A percentile compares a stretch with the other conserved stretches of the same genome.
phyloP scores from a whole-genome alignment of 2,329 filamentous ascomycete genomes.

The Claviceps sp. region DNA sequence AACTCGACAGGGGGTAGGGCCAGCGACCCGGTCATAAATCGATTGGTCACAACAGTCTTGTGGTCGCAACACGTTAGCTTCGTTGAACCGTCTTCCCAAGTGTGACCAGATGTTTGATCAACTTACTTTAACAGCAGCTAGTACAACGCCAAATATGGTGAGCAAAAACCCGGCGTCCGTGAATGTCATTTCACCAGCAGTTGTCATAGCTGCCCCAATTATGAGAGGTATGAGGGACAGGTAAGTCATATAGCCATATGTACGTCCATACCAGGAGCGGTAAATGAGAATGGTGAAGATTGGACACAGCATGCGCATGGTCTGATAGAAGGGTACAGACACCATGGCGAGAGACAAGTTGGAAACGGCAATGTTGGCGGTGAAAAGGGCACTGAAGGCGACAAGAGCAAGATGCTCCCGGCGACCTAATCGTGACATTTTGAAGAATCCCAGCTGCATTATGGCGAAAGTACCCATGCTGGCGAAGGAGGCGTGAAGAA shows the following conservation, averaged over 20 bases:
- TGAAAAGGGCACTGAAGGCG: slow-evolving; percentile 47
- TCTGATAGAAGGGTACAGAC: slow-evolving; percentile 54
- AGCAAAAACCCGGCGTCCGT: slow-evolving; percentile 42
- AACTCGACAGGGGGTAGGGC: slow-evolving; percentile 45
- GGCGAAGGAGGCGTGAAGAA: slow-evolving; percentile 43
- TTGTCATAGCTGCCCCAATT: slow-evolving; percentile 44
- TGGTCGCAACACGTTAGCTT: background rate
- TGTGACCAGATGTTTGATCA: background rate
- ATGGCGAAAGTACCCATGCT: slow-evolving; percentile 41
- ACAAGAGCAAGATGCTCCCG: slow-evolving; percentile 42
- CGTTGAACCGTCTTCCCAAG: background rate
- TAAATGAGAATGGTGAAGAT: slow-evolving; percentile 50
- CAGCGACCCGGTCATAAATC: slow-evolving; percentile 48
- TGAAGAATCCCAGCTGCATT: slow-evolving; percentile 37
- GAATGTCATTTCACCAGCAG: slow-evolving; percentile 49
- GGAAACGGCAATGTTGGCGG: slow-evolving; percentile 50
- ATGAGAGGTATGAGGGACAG: slow-evolving; percentile 47
- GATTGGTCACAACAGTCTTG: slow-evolving; percentile 46
- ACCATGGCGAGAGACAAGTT: slow-evolving; percentile 49
- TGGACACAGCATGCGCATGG: slow-evolving; percentile 47
- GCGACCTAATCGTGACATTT: slow-evolving; percentile 35
- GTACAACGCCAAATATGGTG: slow-evolving; percentile 38
- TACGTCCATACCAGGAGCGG: slow-evolving; percentile 39
- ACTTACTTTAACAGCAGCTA: slow-evolving; percentile 40
- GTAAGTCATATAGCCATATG: slow-evolving; percentile 43